Base-by-base conservation (phyloP, 2,329 filamentous ascomycete species). In the Pyrenophora tritici-repentis region DNA sequence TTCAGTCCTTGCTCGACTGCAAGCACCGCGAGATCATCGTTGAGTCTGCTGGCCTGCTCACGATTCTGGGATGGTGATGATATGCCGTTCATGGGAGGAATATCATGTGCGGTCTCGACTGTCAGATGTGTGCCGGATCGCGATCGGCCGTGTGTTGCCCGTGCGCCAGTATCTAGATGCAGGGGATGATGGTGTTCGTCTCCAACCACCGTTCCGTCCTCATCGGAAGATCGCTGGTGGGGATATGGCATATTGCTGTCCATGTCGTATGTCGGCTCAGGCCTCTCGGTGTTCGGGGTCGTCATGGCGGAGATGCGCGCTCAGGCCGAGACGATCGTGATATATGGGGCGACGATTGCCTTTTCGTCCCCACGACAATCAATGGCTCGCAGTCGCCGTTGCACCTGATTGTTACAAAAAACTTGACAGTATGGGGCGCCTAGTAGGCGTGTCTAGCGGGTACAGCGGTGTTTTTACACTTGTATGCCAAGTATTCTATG, bases 21-120 rank as follows among this genome's bases (percentile, higher is more conserved):
- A 38, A 88, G 76, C 66, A 89, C 75, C 36, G 83, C 78, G 44
- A 89, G 72, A 53, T 89, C 86, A 70, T 90, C 87, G 47, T 87
- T 82, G 24, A 89, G 73, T 39, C 85, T 78, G 53, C 79, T 78
- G 5, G 82, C 79, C 62, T 86, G 78, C 68, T 88, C 86, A 33
- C 85, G 79, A 13, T 76, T 78, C 50, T 80, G 77, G 0, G 83
- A 83, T 1, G 82, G 80, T 1, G 85, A 86, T 50, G 55, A 61
- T 58, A 66, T 68, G 47, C 59, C 66, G 58, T 39, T 66, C 59
- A 63, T 58, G 9, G 53, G 33, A 14, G 42, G 58, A 58, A 65
- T 44, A 13, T 66, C 62, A 29, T 77, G 70, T 47, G 74, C 76
- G 3, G 78, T 80, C 14, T 80, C 72, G 17, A 82, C 75, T 7